Evolutionary conservation across 2,329 filamentous ascomycete genomes (phyloP).

Genomic region (Periconia digitata): DNA sequence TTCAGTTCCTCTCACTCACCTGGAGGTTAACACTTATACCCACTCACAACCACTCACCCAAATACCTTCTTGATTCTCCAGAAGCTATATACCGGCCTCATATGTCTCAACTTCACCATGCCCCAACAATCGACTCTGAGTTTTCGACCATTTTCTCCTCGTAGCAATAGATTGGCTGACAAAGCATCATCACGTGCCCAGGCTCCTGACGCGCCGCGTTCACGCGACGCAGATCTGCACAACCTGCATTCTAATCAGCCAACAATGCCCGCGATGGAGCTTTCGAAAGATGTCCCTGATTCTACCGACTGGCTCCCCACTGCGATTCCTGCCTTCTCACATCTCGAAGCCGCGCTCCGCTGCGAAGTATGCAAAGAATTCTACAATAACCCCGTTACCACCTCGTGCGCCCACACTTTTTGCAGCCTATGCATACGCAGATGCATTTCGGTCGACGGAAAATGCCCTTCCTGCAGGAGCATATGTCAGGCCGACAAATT

Average conservation of each 20-base stretch:
- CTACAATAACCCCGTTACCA: slow-evolving; percentile 91
- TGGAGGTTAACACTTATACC: too few relatives aligned
- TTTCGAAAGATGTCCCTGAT: slow-evolving; percentile 60
- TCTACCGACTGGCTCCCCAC: slow-evolving; percentile 85
- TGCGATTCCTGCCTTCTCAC: slow-evolving; percentile 64
- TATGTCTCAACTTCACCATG: background rate
- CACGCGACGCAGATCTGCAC: background rate
- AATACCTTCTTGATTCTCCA: background rate
- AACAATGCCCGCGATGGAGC: slow-evolving; percentile 26
- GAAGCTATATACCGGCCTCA: background rate
- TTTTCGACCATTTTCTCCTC: background rate
- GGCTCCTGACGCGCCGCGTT: background rate
- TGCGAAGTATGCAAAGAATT: slow-evolving; percentile 99
- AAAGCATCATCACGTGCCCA: slow-evolving; percentile 10
- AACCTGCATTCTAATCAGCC: background rate
- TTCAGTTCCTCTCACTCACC: too few relatives aligned
- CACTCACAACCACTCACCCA: background rate
- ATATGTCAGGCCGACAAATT: slow-evolving; percentile 82
- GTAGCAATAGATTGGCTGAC: slow-evolving; percentile 2
- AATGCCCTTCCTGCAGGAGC: slow-evolving; percentile 81
- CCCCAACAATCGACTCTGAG: slow-evolving; percentile 2
- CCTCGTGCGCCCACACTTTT: slow-evolving; percentile 92
- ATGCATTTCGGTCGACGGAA: slow-evolving; percentile 78
- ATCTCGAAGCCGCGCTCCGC: slow-evolving; percentile 81
- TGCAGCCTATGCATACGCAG: slow-evolving; percentile 94